These are phyloP conservation scores for Sarocladiaceae sp. DNA, from an alignment of 2,329 filamentous ascomycete species.

Conservation along the genomic window DNA sequence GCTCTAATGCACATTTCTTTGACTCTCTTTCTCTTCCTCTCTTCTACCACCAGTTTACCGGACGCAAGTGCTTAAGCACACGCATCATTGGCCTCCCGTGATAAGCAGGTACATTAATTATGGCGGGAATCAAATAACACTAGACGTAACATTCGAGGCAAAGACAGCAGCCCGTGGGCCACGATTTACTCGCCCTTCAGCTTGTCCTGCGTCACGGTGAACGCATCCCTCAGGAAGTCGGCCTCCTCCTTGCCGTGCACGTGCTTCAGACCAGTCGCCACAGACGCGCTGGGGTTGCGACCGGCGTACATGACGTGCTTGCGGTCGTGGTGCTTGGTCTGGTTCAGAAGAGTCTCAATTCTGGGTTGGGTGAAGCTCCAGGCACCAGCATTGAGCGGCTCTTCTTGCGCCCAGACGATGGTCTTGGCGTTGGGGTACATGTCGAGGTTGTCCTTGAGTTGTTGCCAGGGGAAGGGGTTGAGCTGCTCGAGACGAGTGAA, in stretches of 20 bases:
- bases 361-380: slow-evolving; percentile 98
- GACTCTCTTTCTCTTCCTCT: background rate
- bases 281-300: slow-evolving; percentile 84
- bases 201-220: slow-evolving; percentile 60
- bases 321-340: slow-evolving; percentile 85
- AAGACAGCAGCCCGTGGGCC: too few relatives aligned
- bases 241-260: slow-evolving; percentile 89
- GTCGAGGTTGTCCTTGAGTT: slow-evolving; percentile 94
- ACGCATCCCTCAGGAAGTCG: slow-evolving; percentile 65
- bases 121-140: too few relatives aligned
- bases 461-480: slow-evolving; percentile 97
- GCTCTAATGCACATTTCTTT: slow-evolving; percentile 6
- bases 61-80: background rate
- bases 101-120: slow-evolving; percentile 7
- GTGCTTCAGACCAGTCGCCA: slow-evolving; percentile 87
- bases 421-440: slow-evolving; percentile 95
- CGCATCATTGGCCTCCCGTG: background rate
- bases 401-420: slow-evolving; percentile 95
- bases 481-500: slow-evolving; percentile 96
- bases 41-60: background rate
- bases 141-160: too few relatives aligned
- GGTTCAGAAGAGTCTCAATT: slow-evolving; percentile 91
- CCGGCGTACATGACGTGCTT: slow-evolving; percentile 98
- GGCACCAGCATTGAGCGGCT: slow-evolving; percentile 92
- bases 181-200: slow-evolving; percentile 61